Evolutionary conservation across 192 early-diverging fungal genomes (phyloP), one percentile per base, ranked within the genome.

Genomic region (Coemansia sp.): DNA sequence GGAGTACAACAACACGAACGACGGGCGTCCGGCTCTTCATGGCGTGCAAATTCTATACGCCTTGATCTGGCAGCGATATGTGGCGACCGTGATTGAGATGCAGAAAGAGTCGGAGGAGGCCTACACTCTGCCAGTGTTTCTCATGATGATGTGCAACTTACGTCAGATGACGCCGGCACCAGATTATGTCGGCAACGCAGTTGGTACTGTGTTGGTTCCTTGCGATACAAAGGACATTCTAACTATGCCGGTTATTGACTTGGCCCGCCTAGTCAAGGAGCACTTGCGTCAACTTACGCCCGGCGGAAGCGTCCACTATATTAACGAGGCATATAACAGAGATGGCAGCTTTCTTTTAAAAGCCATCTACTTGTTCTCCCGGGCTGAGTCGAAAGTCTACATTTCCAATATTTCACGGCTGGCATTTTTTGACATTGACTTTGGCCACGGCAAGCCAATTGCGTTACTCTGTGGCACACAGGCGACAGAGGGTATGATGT

Each of bases 381-480:
- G 27, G 27, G 27, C 27, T 18, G 76, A 60, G 33, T 68, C 67
- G 27, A 7, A 22, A 9, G 46, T 78, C 13, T 15, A 52, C 8
- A 62, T 78, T 46, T 78, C 76, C 4, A 78, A 78, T 53, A 68
- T 60, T 3, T 78, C 71, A 7, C 62, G 66, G 9, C 24, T 78
- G 40, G 66, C 70, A 6, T 72, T 73, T 47, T 73, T 58, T 50
- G 47, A 47, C 18, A 49, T 65, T 13, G 71, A 73, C 40, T 69
- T 73, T 72, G 70, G 76, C 18, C 49, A 69, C 11, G 27, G 1
- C 27, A 27, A 27, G 27, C 27, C 27, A 27, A 27, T 27, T 27
- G 27, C 27, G 27, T 2, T 52, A 0, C 49, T 22, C 49, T 22
- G 9, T 52, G 49, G 49, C 49, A 22, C 49, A 9, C 5, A 0